Evolutionary conservation across 495 filamentous ascomycete species (phyloP).

Genomic region (Daldinia grandis): DNA sequence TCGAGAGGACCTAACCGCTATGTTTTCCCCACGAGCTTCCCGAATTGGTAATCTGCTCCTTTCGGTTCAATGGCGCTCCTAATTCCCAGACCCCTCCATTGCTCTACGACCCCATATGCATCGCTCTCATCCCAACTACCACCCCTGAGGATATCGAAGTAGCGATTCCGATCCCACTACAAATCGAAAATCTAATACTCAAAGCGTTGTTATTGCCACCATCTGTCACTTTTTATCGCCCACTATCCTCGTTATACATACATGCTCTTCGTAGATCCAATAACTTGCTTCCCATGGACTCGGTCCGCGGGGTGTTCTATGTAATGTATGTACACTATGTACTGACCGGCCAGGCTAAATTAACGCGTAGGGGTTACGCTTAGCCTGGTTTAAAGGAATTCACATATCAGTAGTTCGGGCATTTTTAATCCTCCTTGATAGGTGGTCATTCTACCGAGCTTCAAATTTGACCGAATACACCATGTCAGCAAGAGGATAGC

Average conservation of each 20-base stretch:
- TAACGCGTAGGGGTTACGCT: background rate
- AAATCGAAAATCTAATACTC: slow-evolving; percentile 19
- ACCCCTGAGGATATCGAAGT: slow-evolving; percentile 8
- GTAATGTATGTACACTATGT: no score
- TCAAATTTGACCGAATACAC: slow-evolving; percentile 22
- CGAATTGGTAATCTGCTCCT: slow-evolving; percentile 37
- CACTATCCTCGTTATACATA: background rate
- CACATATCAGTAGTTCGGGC: slow-evolving; percentile 22
- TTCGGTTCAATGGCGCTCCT: slow-evolving; percentile 41
- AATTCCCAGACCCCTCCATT: slow-evolving; percentile 24
- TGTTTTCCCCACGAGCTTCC: slow-evolving; percentile 36
- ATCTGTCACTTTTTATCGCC: slow-evolving; percentile 3
- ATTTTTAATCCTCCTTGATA: slow-evolving; percentile 34
- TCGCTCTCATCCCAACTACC: slow-evolving; percentile 15
- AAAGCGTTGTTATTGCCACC: slow-evolving; percentile 13
- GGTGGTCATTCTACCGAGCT: slow-evolving; percentile 4
- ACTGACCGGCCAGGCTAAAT: slow-evolving; percentile 2
- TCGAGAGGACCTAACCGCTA: slow-evolving; percentile 34
- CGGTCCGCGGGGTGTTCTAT: slow-evolving; percentile 25
- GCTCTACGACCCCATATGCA: slow-evolving; percentile 27
- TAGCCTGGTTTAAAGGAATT: slow-evolving; percentile 6
- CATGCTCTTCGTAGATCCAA: slow-evolving; percentile 12
- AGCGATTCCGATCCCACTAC: slow-evolving; percentile 27
- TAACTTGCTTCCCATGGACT: slow-evolving; percentile 24
- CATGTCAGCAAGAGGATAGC: slow-evolving; percentile 6